Evolutionary conservation across 2,329 filamentous ascomycete genomes (phyloP).

Genomic region (Penicillium sp.): DNA sequence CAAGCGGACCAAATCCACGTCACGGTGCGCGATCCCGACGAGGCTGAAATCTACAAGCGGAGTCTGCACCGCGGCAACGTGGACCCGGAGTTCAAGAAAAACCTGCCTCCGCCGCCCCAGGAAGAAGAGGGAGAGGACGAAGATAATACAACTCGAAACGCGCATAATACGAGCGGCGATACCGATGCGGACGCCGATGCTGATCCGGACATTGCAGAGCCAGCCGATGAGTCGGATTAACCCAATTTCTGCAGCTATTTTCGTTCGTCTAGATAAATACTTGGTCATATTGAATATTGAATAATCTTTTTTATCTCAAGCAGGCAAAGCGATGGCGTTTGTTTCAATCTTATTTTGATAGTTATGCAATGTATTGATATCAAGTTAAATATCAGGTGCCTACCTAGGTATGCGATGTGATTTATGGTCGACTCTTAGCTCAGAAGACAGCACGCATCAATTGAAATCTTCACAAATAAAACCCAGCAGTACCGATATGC

Average conservation of each 20-base stretch:
- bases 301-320: not conserved
- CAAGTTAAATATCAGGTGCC: not conserved
- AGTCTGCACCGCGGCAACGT: constrained; percentile 42
- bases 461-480: too few species aligned
- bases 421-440: too few species aligned
- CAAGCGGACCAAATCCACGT: constrained; percentile 53
- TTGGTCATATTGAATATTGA: not conserved
- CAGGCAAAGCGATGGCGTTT: constrained; percentile 5
- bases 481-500: too few species aligned
- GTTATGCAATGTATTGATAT: not conserved
- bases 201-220: constrained; percentile 5
- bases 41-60: constrained; percentile 47
- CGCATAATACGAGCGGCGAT: not conserved
- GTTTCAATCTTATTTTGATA: not conserved
- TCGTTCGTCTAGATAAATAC: not conserved
- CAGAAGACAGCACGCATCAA: too few species aligned
- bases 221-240: constrained; percentile 11
- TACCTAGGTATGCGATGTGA: too few species aligned
- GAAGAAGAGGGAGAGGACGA: not conserved
- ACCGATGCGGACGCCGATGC: constrained; percentile 9
- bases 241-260: not conserved
- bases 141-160: not conserved
- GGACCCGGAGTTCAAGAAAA: constrained; percentile 41
- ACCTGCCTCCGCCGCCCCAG: constrained; percentile 33
- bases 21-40: constrained; percentile 48